Evolutionary conservation across 352 stramenopile species (phyloP).

Genomic region (Phytophthora vignae): DNA sequence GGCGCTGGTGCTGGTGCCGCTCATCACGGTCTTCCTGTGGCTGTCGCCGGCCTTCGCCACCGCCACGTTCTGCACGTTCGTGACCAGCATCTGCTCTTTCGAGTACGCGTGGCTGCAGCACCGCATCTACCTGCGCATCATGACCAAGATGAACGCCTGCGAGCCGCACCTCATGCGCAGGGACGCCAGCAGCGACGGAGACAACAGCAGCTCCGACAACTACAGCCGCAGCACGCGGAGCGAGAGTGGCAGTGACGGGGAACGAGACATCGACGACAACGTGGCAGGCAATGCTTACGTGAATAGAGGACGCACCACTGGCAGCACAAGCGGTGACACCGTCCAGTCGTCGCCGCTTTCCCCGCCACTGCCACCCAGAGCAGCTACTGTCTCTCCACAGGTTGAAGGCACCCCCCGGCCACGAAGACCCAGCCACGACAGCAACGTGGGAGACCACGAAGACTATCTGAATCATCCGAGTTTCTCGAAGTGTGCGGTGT

Average conservation of each 20-base stretch:
- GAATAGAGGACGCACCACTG: conserved; percentile 32
- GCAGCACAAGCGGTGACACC: conserved; percentile 36
- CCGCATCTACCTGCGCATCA: conserved; percentile 65
- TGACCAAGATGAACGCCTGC: conserved; percentile 41
- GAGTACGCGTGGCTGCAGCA: conserved; percentile 79
- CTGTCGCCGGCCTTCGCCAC: conserved; percentile 69
- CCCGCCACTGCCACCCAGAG: conserved; percentile 14
- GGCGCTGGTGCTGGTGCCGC: conserved; percentile 59
- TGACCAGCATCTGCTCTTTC: conserved; percentile 71
- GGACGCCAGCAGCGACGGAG: conserved; percentile 14
- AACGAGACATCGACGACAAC: conserved; percentile 4
- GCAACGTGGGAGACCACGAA: conserved; percentile 27
- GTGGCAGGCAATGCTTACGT: not conserved
- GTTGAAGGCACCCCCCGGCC: conserved; percentile 15
- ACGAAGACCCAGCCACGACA: conserved; percentile 19
- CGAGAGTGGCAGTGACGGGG: conserved; percentile 34
- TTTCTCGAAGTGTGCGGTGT: conserved; percentile 47
- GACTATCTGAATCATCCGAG: conserved; percentile 26
- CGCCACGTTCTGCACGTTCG: conserved; percentile 70
- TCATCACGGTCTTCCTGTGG: conserved; percentile 76
- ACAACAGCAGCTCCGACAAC: conserved; percentile 32
- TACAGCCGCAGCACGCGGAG: conserved; percentile 45
- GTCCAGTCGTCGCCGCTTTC: conserved; percentile 31
- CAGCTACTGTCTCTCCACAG: conserved; percentile 7
- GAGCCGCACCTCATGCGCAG: conserved; percentile 29